Evolutionary conservation across 176 grass and related monocot species (phyloP).

Genomic region (Bonia amplexicaulis): DNA sequence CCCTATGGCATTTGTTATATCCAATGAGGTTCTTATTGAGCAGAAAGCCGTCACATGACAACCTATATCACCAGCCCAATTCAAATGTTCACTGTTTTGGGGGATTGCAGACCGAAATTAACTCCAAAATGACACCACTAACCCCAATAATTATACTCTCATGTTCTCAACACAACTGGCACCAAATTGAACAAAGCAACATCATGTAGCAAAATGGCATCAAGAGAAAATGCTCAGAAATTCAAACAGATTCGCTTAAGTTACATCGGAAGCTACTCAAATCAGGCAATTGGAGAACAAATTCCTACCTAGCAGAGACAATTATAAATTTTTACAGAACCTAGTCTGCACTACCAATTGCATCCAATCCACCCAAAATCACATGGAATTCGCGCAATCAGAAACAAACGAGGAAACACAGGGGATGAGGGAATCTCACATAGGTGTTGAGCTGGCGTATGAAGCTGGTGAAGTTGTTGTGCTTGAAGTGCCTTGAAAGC

Average conservation of each 20-base stretch:
- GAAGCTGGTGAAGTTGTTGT: constrained; percentile 86
- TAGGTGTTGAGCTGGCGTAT: constrained; percentile 94
- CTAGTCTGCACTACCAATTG: background rate
- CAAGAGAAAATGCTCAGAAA: background rate
- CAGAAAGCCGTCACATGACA: background rate
- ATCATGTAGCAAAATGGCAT: background rate
- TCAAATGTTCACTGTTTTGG: background rate
- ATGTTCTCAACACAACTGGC: background rate
- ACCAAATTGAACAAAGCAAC: background rate
- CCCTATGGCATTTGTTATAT: background rate
- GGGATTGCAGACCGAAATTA: background rate
- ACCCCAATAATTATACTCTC: background rate
- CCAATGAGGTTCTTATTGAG: background rate
- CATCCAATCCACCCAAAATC: constrained; percentile 2
- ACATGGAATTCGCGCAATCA: background rate
- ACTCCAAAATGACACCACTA: background rate
- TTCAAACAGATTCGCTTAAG: background rate
- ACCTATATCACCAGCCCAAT: background rate
- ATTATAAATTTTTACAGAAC: background rate
- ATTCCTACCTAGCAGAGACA: background rate
- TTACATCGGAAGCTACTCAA: background rate
- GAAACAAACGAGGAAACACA: background rate
- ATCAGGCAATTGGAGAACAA: background rate
- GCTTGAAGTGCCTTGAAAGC: constrained; percentile 68
- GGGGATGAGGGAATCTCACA: constrained; percentile 37